A percentile compares a stretch with the other conserved stretches of the same genome.
Evolutionary conservation across 2,329 filamentous ascomycete genomes (phyloP).

Genomic region (Alternaria tenuissima): DNA sequence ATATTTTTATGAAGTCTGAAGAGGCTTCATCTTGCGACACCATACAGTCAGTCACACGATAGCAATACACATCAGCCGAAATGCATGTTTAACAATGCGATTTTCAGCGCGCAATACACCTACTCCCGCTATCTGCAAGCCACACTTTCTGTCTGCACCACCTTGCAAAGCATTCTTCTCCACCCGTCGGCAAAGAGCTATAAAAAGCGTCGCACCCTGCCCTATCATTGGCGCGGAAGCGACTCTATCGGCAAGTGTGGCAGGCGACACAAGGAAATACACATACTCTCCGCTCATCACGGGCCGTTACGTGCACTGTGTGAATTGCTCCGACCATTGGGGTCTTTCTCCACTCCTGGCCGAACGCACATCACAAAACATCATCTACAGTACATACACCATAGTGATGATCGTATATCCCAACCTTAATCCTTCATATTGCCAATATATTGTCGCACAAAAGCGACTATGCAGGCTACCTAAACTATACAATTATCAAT

Average conservation of each 20-base stretch:
- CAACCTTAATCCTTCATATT: conserved; percentile 9
- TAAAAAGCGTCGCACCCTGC: conserved; percentile 34
- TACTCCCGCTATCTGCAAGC: conserved; percentile 29
- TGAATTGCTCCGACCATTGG: conserved; percentile 8
- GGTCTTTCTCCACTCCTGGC: conserved; percentile 2
- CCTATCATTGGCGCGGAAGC: conserved; percentile 28
- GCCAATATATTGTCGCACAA: conserved; percentile 14
- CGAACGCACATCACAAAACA: conserved; percentile 3
- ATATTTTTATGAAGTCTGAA: conserved; percentile 14
- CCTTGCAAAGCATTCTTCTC: conserved; percentile 12
- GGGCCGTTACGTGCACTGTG: conserved; percentile 21
- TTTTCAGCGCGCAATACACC: conserved; percentile 18
- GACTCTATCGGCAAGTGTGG: conserved; percentile 19
- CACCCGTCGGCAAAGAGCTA: conserved; percentile 25
- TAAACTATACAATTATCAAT: not conserved
- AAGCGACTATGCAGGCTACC: not conserved
- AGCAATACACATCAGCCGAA: conserved; percentile 18
- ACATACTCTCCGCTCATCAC: conserved; percentile 27
- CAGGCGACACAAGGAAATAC: conserved; percentile 35
- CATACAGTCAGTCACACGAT: conserved; percentile 2
- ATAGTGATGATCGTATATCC: not conserved
- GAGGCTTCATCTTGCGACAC: conserved; percentile 3
- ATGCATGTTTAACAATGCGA: conserved; percentile 9
- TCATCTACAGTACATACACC: conserved; percentile 3
- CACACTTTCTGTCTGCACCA: conserved; percentile 31